Conservation (phyloP, 1,284 basidiomycete species). For the Athelia psychrophila region DNA sequence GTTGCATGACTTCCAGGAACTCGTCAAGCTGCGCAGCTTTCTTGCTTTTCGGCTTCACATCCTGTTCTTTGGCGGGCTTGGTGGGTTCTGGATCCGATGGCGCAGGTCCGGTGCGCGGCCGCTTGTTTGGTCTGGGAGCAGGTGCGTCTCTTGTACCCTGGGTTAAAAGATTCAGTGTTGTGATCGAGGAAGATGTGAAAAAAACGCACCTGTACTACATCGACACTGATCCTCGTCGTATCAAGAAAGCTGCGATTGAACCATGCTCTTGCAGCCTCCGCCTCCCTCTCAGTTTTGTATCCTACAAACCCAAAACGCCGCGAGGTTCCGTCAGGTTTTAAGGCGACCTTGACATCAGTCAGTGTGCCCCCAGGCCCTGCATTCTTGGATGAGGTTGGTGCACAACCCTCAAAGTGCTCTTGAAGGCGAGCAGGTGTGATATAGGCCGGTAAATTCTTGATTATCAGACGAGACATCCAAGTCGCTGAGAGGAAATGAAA, state of each 20-base stretch:
- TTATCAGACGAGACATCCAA: conserved; percentile 85
- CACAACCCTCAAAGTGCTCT: conserved; percentile 55
- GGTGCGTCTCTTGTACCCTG: conserved; percentile 69
- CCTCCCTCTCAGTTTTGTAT: conserved; percentile 81
- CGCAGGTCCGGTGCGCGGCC: conserved; percentile 49
- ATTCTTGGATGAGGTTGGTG: conserved; percentile 28
- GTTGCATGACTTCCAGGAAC: conserved; percentile 65
- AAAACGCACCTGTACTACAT: conserved; percentile 70
- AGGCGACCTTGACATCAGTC: conserved; percentile 87
- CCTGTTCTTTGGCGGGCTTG: conserved; percentile 11
- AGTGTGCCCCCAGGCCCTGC: conserved; percentile 67
- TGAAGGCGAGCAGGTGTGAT: conserved; percentile 66
- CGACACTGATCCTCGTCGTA: conserved; percentile 73
- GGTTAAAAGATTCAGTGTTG: no score
- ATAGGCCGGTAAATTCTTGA: conserved; percentile 85
- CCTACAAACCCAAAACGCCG: conserved; percentile 93
- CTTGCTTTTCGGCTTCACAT: conserved; percentile 20
- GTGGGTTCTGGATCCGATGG: conserved; percentile 22
- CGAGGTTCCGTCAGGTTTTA: conserved; percentile 75
- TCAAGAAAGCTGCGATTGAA: conserved; percentile 85
- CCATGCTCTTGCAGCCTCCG: conserved; percentile 75
- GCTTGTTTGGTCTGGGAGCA: conserved; percentile 64
- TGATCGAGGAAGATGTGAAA: background rate
- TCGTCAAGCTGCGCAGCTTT: conserved; percentile 47
- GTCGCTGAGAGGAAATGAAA: background rate